Evolutionary conservation across 345 rosid species (phyloP).

Genomic region (Crucihimalaya himalaica): DNA sequence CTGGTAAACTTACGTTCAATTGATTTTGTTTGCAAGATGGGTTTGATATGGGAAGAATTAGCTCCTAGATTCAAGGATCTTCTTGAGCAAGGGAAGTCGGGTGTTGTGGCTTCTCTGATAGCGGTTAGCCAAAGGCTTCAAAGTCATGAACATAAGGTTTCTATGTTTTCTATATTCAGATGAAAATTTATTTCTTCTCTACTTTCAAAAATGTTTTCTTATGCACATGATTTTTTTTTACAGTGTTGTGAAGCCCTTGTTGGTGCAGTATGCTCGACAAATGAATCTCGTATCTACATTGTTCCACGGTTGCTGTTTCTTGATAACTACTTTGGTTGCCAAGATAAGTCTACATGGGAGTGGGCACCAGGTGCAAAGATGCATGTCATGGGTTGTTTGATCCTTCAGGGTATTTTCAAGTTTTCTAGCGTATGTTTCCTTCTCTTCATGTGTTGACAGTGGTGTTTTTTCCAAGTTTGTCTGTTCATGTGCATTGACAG

Average conservation of each 20-base stretch:
- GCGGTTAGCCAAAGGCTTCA: constrained; percentile 76
- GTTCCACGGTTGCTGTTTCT: constrained; percentile 81
- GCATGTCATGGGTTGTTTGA: constrained; percentile 84
- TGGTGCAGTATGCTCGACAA: constrained; percentile 58
- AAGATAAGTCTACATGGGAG: constrained; percentile 65
- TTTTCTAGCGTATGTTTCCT: constrained; percentile 67
- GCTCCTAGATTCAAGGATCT: constrained; percentile 74
- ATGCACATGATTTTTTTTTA: constrained; percentile 27
- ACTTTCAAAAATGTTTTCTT: background rate
- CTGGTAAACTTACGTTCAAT: constrained; percentile 3
- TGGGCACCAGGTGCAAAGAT: constrained; percentile 78
- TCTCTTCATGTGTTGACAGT: constrained; percentile 10
- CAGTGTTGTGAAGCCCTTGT: constrained; percentile 88
- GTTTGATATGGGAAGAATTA: constrained; percentile 74
- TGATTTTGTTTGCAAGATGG: constrained; percentile 59
- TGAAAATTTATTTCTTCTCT: background rate
- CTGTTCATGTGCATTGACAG: constrained; percentile 16
- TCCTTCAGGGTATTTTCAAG: constrained; percentile 83
- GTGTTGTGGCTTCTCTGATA: constrained; percentile 81
- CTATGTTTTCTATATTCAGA: constrained; percentile 17
- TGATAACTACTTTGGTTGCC: constrained; percentile 68
- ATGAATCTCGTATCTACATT: constrained; percentile 57
- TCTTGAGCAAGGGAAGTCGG: constrained; percentile 83
- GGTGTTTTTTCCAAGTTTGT: constrained; percentile 9
- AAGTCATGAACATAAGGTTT: constrained; percentile 68